phyloP scores from a whole-genome alignment of 1,139 yeast species.

The Yamadazyma membranifaciens region DNA sequence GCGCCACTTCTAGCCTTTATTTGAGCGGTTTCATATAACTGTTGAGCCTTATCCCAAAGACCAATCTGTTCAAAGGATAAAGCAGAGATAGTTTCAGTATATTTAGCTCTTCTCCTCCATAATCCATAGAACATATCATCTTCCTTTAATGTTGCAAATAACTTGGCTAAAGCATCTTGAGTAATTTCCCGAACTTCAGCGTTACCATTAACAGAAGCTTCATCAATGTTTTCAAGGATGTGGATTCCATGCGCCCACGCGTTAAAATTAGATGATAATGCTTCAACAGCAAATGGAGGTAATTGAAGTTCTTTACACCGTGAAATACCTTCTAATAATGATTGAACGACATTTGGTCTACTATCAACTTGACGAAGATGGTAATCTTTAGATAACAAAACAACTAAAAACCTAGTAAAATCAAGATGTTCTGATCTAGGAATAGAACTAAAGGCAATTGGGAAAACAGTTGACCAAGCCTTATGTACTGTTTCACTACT shows the following conservation, averaged over 20 bases:
- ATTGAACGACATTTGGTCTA: slow-evolving; percentile 84
- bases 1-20: slow-evolving; percentile 96
- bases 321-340: slow-evolving; percentile 79
- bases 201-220: slow-evolving; percentile 63
- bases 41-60: slow-evolving; percentile 91
- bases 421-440: slow-evolving; percentile 81
- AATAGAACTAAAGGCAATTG: slow-evolving; percentile 70
- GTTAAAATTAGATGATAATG: slow-evolving; percentile 81
- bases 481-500: slow-evolving; percentile 75
- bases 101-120: slow-evolving; percentile 96
- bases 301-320: slow-evolving; percentile 68
- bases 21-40: slow-evolving; percentile 95
- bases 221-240: slow-evolving; percentile 74
- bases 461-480: slow-evolving; percentile 87
- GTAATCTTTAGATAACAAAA: slow-evolving; percentile 83
- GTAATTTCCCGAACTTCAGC: slow-evolving; percentile 80
- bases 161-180: slow-evolving; percentile 86
- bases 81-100: slow-evolving; percentile 89
- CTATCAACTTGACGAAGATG: slow-evolving; percentile 85
- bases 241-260: slow-evolving; percentile 92
- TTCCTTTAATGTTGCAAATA: slow-evolving; percentile 86
- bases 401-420: slow-evolving; percentile 74
- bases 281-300: slow-evolving; percentile 95
- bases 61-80: slow-evolving; percentile 94
- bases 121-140: slow-evolving; percentile 97